phyloP scores from a whole-genome alignment of 148 eudicot genomes.

The Heliosperma pusillum region DNA sequence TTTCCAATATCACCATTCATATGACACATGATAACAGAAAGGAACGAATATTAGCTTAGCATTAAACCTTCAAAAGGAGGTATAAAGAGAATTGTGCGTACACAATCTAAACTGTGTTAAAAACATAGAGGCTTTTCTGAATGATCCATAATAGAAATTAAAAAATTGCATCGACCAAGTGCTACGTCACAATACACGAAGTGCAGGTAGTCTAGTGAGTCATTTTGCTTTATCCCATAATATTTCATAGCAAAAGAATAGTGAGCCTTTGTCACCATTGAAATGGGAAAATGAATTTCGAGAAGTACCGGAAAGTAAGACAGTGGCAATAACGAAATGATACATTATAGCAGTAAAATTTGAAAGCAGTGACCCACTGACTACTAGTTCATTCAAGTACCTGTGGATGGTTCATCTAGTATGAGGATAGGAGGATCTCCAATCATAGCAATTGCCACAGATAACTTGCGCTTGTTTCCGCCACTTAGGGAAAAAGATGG shows the following conservation, averaged over 20 bases:
- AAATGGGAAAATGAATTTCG: neutral
- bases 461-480: slow-evolving; percentile 93
- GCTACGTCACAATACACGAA: neutral
- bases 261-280: neutral
- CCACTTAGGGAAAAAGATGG: slow-evolving; percentile 92
- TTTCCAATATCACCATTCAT: neutral
- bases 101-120: neutral
- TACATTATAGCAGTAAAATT: neutral
- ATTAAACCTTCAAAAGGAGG: neutral
- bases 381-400: slow-evolving; percentile 28
- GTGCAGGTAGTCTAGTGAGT: neutral
- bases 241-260: neutral
- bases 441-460: slow-evolving; percentile 99
- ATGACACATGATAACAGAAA: neutral
- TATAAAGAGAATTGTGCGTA: neutral
- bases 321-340: neutral
- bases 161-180: neutral
- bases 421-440: slow-evolving; percentile 97
- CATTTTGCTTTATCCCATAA: neutral
- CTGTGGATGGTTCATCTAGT: slow-evolving; percentile 98
- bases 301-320: neutral
- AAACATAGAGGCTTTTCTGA: neutral
- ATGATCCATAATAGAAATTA: neutral
- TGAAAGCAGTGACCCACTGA: neutral
- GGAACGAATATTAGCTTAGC: neutral